Base-by-base conservation (phyloP, 805 yeast genomes). In the Saccharomycopsis amapae region DNA sequence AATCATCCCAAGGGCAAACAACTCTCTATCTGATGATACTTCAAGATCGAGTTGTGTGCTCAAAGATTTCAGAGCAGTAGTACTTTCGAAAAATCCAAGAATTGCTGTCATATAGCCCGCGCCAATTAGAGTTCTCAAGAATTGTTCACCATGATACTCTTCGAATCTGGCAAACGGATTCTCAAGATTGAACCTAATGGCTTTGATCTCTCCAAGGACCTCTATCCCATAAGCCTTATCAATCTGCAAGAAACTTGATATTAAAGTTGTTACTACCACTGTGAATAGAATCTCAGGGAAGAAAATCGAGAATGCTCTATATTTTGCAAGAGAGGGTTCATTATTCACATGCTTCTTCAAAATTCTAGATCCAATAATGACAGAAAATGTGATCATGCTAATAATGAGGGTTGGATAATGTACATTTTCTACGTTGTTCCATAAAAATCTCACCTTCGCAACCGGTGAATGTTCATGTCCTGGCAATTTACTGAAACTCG, bases 61-160 rank as follows among this genome's bases (percentile, higher is more conserved):
- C 23, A 93, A 66, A 0, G 95, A 76, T 61, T 93, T 86, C 17
- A 89, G 84, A 0, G 97, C 96, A 0, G 96, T 88, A 0, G 96
- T 85, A 5, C 95, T 81, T 61, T 90, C 97, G 55, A 90, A 85
- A 58, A 90, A 87, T 0, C 97, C 97, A 31, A 90, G 65, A 58
- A 87, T 75, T 0, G 96, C 94, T 51, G 85, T 77, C 47, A 83
- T 72, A 50, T 88, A 77, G 0, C 93, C 76, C 0, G 90, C 72
- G n/a, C 78, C 70, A 55, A 86, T 72, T 41, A 79, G 62, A 22
- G 71, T 69, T 42, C 75, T 71, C 50, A 82, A 73, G 49, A 73
- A 67, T 31, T 68, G 68, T 48, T 71, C 35, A 3, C 20, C 10
- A 15, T 36, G 44, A 37, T 32, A 49, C 24, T 31, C 36, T 31